Conservation (phyloP, 2,329 filamentous ascomycete species). For the Aureobasidium pullulans region DNA sequence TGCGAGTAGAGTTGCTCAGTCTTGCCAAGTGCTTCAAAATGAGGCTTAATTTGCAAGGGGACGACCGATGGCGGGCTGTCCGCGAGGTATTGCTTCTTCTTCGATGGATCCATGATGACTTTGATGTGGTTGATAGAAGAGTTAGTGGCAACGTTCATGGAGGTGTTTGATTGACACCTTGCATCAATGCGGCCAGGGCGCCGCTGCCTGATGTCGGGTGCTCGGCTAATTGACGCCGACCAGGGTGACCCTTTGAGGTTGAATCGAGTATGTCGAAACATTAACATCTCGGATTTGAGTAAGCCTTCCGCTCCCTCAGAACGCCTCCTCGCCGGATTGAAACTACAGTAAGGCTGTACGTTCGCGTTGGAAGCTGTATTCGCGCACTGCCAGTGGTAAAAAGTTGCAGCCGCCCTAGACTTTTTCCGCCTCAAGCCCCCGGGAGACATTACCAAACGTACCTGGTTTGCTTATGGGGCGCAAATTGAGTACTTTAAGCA, state of each 20-base stretch:
- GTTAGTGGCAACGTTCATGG: not conserved
- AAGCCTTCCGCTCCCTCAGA: no score
- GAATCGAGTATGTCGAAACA: not conserved
- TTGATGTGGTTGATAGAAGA: not conserved
- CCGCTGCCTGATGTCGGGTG: not conserved
- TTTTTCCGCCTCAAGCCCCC: no score
- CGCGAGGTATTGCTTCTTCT: conserved; percentile 67
- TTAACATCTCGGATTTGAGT: no score
- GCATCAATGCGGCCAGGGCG: not conserved
- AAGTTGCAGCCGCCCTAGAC: no score
- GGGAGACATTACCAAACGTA: no score
- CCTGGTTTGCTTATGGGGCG: no score
- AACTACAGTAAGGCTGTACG: no score
- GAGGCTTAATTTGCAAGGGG: conserved; percentile 80
- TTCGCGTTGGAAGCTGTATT: no score
- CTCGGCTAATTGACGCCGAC: not conserved
- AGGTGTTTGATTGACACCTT: conserved; percentile 1
- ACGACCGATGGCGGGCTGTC: conserved; percentile 87
- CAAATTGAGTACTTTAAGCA: no score
- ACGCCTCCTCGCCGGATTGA: no score
- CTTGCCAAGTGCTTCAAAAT: conserved; percentile 72
- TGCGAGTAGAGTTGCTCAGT: conserved; percentile 54
- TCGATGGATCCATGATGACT: conserved; percentile 34
- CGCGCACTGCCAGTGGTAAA: no score
- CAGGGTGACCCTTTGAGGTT: not conserved